phyloP scores from a whole-genome alignment of 176 grass and related monocot species.

The Oryza australiensis region DNA sequence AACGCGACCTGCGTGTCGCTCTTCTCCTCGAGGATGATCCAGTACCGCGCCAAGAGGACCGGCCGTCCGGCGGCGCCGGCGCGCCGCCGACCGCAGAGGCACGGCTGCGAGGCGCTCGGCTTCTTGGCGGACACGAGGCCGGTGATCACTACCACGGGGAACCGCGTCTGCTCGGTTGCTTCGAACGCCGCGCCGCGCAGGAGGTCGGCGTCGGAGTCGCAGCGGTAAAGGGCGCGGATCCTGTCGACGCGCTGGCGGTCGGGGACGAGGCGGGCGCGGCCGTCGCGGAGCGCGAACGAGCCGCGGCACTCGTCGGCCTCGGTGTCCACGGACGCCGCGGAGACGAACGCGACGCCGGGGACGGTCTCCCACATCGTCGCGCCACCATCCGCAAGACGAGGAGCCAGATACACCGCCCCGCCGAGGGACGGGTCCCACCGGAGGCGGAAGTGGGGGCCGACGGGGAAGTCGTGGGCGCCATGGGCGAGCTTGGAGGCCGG shows the following conservation, averaged over 20 bases:
- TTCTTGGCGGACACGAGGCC: constrained; percentile 49
- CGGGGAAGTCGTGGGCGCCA: constrained; percentile 38
- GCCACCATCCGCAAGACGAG: background rate
- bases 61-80: constrained; percentile 12
- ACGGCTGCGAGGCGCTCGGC: constrained; percentile 6
- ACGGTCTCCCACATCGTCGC: constrained; percentile 64
- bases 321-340: constrained; percentile 51
- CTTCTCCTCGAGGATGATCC: constrained; percentile 75
- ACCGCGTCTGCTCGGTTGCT: constrained; percentile 33
- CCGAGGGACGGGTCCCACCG: constrained; percentile 53
- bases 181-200: constrained; percentile 43
- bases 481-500: constrained; percentile 58
- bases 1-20: constrained; percentile 64
- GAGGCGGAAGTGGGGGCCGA: constrained; percentile 63
- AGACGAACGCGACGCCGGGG: constrained; percentile 77
- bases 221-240: constrained; percentile 47
- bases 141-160: constrained; percentile 66
- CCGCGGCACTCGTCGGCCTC: constrained; percentile 74
- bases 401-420: constrained; percentile 27
- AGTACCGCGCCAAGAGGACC: constrained; percentile 55
- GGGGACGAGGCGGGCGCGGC: constrained; percentile 54
- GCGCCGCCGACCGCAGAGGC: constrained; percentile 31
- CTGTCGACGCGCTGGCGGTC: constrained; percentile 59
- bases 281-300: constrained; percentile 74
- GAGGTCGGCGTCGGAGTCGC: constrained; percentile 40